Evolutionary conservation across 306 rosid genomes (phyloP).

Genomic region (Vigna reflexopilosa): DNA sequence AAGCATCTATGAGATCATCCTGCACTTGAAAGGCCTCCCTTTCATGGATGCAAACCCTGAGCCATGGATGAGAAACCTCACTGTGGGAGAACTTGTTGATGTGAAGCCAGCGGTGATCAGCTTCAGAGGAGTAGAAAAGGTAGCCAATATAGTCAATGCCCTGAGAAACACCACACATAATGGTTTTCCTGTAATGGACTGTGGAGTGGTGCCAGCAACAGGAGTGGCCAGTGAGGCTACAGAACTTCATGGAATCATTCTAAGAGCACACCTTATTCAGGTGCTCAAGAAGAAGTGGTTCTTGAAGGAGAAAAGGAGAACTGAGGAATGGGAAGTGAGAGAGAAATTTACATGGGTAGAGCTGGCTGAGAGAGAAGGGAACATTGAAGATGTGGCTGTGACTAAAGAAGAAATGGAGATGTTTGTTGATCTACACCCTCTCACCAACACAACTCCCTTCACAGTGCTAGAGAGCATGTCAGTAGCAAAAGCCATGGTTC

Average conservation of each 20-base stretch:
- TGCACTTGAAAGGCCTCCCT: slow-evolving; percentile 84
- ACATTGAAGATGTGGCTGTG: slow-evolving; percentile 76
- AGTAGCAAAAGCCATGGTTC: slow-evolving; percentile 83
- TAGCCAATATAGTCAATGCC: slow-evolving; percentile 70
- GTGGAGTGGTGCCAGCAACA: slow-evolving; percentile 47
- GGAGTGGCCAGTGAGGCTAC: slow-evolving; percentile 56
- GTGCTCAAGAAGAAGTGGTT: slow-evolving; percentile 86
- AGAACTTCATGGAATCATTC: slow-evolving; percentile 77
- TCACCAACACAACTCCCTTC: slow-evolving; percentile 79
- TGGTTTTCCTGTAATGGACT: slow-evolving; percentile 80
- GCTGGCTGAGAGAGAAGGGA: slow-evolving; percentile 73
- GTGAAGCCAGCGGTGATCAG: slow-evolving; percentile 72
- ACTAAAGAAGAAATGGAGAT: slow-evolving; percentile 79
- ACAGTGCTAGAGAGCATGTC: slow-evolving; percentile 78
- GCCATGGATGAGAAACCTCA: slow-evolving; percentile 88
- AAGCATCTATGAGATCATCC: slow-evolving; percentile 84
- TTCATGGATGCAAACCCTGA: slow-evolving; percentile 88
- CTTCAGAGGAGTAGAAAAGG: slow-evolving; percentile 72
- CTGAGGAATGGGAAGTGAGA: slow-evolving; percentile 91
- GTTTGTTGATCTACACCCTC: slow-evolving; percentile 85
- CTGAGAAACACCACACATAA: slow-evolving; percentile 80
- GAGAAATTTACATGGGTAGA: slow-evolving; percentile 82
- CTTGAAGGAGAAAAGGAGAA: slow-evolving; percentile 71
- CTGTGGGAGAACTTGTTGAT: slow-evolving; percentile 81
- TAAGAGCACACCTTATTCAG: slow-evolving; percentile 79